A percentile compares a stretch with the other conserved stretches of the same genome.
These are phyloP conservation scores for Paramecium octaurelia DNA, from an alignment of 73 alveolate species.

Conservation along the genomic window DNA sequence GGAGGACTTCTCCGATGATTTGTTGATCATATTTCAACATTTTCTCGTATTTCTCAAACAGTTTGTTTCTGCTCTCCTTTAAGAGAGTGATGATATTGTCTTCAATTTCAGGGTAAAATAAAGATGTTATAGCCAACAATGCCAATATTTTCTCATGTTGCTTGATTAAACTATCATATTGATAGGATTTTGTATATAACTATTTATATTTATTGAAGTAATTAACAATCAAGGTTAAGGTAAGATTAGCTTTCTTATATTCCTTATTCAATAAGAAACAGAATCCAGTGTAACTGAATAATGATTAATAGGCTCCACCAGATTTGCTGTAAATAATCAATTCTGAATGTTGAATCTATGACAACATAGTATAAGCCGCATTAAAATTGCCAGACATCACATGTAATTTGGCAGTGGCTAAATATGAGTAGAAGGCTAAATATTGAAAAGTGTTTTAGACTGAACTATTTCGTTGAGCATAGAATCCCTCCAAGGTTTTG, in stretches of 20 bases:
- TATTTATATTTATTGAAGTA: background rate
- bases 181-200: constrained; percentile 28
- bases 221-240: background rate
- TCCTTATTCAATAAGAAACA: background rate
- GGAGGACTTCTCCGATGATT: background rate
- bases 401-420: background rate
- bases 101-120: background rate
- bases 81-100: background rate
- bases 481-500: background rate
- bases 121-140: background rate
- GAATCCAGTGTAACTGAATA: constrained; percentile 2
- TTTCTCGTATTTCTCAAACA: background rate
- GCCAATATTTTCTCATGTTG: background rate
- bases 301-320: background rate
- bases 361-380: background rate
- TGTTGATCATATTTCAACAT: background rate
- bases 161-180: constrained; percentile 7
- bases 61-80: background rate
- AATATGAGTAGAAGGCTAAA: background rate
- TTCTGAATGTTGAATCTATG: background rate
- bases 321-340: background rate
- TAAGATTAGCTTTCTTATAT: background rate
- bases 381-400: background rate
- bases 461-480: background rate
- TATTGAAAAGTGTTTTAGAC: background rate